These are phyloP conservation scores for Hypoxylon sp. DNA, from an alignment of 2,329 filamentous ascomycete species.

Conservation along the genomic window DNA sequence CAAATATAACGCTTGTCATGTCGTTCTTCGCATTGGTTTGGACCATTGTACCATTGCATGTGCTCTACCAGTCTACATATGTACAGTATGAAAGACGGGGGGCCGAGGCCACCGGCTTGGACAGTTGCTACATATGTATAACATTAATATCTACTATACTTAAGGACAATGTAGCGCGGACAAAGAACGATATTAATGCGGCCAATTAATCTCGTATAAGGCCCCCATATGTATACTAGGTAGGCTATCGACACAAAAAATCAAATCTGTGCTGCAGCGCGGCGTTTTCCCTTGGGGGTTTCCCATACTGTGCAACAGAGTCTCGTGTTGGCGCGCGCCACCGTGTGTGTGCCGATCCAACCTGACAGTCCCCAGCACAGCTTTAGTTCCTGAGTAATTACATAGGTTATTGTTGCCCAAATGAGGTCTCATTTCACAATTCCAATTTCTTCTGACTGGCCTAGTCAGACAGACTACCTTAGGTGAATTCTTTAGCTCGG, in stretches of 20 bases:
- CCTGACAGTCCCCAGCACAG: slow-evolving; percentile 11
- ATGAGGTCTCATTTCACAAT: slow-evolving; percentile 29
- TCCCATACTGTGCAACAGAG: slow-evolving; percentile 11
- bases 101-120: background rate
- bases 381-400: slow-evolving; percentile 27
- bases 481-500: slow-evolving; percentile 6
- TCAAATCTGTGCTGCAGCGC: background rate
- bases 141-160: background rate
- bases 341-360: slow-evolving; percentile 24
- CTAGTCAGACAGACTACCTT: background rate
- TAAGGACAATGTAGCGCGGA: background rate
- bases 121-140: background rate
- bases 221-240: background rate
- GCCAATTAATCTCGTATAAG: slow-evolving; percentile 2
- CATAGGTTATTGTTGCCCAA: slow-evolving; percentile 17
- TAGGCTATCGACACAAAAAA: slow-evolving; percentile 11
- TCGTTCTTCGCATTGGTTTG: slow-evolving; percentile 1
- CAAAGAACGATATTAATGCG: slow-evolving; percentile 7
- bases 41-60: background rate
- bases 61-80: no score
- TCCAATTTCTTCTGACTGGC: slow-evolving; percentile 1
- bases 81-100: slow-evolving; percentile 13
- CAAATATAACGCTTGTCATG: slow-evolving; percentile 23
- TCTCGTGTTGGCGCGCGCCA: slow-evolving; percentile 35
- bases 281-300: slow-evolving; percentile 1